A percentile compares a stretch with the other conserved stretches of the same genome.
phyloP scores from a whole-genome alignment of 2,329 filamentous ascomycete species.

The Pseudohalonectria lignicola region DNA sequence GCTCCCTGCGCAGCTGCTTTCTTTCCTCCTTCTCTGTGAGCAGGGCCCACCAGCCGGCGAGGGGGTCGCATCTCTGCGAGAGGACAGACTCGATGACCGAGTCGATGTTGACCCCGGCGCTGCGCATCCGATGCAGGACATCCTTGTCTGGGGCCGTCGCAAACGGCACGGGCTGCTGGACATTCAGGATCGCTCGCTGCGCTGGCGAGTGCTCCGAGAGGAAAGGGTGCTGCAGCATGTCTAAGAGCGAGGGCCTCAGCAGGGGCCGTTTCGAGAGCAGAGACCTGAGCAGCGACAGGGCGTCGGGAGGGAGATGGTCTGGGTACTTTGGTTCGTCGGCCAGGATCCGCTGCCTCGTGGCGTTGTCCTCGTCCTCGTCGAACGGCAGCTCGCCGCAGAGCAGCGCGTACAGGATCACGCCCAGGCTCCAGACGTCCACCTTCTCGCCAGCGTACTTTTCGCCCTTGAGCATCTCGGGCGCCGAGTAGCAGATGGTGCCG shows the following conservation, averaged over 20 bases:
- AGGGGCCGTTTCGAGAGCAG: constrained; percentile 89
- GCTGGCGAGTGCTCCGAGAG: constrained; percentile 75
- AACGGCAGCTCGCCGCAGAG: constrained; percentile 83
- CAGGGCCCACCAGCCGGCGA: constrained; percentile 94
- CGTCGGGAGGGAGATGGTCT: constrained; percentile 66
- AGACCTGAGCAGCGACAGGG: constrained; percentile 62
- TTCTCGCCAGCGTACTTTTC: constrained; percentile 98
- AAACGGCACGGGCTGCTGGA: constrained; percentile 73
- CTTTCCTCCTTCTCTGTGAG: constrained; percentile 89
- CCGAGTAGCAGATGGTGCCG: constrained; percentile 94
- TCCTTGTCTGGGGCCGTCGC: constrained; percentile 81
- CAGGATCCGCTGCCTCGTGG: constrained; percentile 77
- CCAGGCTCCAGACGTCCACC: constrained; percentile 91
- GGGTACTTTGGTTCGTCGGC: constrained; percentile 79
- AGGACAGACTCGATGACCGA: constrained; percentile 89
- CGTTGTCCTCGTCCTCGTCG: constrained; percentile 86
- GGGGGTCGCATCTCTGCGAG: constrained; percentile 75
- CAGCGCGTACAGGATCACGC: constrained; percentile 74
- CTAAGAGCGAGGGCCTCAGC: constrained; percentile 67
- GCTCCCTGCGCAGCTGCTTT: constrained; percentile 69
- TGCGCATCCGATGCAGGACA: constrained; percentile 83
- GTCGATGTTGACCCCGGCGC: constrained; percentile 88
- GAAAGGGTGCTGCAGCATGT: constrained; percentile 82
- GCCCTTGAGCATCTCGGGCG: constrained; percentile 95
- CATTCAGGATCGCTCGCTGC: constrained; percentile 79